Evolutionary conservation across 495 filamentous ascomycete genomes (phyloP).

Genomic region (Aspergillus affinis): DNA sequence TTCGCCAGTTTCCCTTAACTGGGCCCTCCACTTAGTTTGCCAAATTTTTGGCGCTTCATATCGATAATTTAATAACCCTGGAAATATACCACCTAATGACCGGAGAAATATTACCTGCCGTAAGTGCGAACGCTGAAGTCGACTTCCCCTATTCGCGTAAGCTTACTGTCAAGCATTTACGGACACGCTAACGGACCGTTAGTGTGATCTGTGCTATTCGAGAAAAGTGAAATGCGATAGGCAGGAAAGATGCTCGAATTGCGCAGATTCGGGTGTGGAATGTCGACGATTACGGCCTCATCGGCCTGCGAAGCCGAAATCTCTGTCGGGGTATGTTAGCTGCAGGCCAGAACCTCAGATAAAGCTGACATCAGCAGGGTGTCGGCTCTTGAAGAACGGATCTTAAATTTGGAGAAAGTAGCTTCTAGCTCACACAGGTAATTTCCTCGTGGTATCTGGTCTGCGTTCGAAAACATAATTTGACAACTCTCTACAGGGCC

Average conservation of each 20-base stretch:
- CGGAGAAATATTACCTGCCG: neutral
- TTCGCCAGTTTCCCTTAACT: neutral
- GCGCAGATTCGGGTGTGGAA: neutral
- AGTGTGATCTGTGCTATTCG: neutral
- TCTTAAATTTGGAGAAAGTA: neutral
- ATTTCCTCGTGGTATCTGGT: neutral
- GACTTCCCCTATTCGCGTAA: neutral
- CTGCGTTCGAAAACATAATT: neutral
- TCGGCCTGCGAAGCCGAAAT: neutral
- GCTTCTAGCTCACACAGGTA: neutral
- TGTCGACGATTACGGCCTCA: neutral
- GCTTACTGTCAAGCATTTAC: neutral
- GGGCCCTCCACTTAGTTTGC: neutral
- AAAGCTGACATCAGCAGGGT: neutral
- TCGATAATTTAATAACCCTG: neutral
- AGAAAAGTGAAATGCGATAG: neutral
- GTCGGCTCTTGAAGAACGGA: neutral
- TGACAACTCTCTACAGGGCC: neutral
- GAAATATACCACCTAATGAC: neutral
- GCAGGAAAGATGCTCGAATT: neutral
- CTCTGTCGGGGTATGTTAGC: neutral
- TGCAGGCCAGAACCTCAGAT: neutral
- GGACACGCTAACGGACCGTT: neutral
- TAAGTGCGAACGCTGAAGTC: neutral
- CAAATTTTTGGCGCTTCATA: neutral